Evolutionary conservation across 164 flowering plant genomes (phyloP).

Genomic region (Dillenia turbinata): DNA sequence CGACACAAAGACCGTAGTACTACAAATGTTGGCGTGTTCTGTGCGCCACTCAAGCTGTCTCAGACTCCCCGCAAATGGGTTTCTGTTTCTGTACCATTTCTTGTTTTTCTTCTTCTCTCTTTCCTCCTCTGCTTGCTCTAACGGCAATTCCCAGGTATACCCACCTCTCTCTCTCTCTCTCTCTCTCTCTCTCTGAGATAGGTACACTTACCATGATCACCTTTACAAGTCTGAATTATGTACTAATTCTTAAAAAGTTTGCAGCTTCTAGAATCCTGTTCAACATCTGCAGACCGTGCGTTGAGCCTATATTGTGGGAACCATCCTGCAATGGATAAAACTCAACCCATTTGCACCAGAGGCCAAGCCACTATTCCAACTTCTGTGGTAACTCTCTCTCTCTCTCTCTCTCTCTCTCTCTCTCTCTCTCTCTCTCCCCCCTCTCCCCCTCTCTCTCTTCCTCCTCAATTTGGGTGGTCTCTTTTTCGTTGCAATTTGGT

Average conservation of each 20-base stretch:
- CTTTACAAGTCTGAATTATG: background rate
- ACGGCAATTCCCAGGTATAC: slow-evolving; percentile 63
- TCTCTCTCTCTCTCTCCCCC: too few relatives aligned
- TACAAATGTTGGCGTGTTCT: slow-evolving; percentile 26
- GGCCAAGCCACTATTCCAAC: slow-evolving; percentile 76
- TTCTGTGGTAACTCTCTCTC: slow-evolving; percentile 46
- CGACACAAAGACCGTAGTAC: too few relatives aligned
- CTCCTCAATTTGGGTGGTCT: background rate
- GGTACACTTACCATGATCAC: background rate
- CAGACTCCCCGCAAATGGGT: slow-evolving; percentile 22
- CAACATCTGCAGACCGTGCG: slow-evolving; percentile 60
- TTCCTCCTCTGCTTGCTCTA: slow-evolving; percentile 39
- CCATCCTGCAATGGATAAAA: slow-evolving; percentile 61
- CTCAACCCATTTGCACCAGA: slow-evolving; percentile 69
- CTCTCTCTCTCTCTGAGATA: too few relatives aligned
- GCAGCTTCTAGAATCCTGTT: slow-evolving; percentile 73
- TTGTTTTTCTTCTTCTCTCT: slow-evolving; percentile 8
- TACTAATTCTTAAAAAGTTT: slow-evolving; percentile 5
- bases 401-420: background rate
- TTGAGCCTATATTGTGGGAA: slow-evolving; percentile 83
- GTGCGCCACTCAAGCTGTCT: slow-evolving; percentile 17
- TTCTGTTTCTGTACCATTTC: slow-evolving; percentile 16
- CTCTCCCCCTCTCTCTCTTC: background rate
- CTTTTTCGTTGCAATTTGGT: background rate
- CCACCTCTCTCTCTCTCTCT: slow-evolving; percentile 6